phyloP scores from a whole-genome alignment of 129 eudicot species.

The Flaveria bidentis region DNA sequence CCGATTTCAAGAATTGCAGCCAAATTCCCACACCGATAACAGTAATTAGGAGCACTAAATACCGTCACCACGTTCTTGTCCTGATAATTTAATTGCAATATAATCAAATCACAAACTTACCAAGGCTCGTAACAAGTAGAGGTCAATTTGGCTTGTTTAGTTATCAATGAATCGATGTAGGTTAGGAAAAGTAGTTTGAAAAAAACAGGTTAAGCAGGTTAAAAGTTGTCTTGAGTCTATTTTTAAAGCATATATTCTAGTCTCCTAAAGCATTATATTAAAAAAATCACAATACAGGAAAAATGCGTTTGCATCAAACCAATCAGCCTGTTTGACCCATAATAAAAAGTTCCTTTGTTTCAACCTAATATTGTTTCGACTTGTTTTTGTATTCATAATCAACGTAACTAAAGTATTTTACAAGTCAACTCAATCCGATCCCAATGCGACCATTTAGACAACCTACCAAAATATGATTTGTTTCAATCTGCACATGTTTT shows the following conservation, averaged over 20 bases:
- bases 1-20: slow-evolving; percentile 89
- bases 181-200: not conserved
- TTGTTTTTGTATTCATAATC: not conserved
- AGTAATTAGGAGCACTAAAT: slow-evolving; percentile 89
- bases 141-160: not conserved
- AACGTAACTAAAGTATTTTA: not conserved
- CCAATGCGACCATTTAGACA: not conserved
- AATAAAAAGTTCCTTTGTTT: not conserved
- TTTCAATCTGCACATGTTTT: not conserved
- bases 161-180: not conserved
- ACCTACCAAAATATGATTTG: not conserved
- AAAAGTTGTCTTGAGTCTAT: not conserved
- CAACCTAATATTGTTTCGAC: not conserved
- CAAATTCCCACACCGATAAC: slow-evolving; percentile 92
- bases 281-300: not conserved
- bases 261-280: not conserved
- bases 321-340: not conserved
- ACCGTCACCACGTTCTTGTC: slow-evolving; percentile 95
- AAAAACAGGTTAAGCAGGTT: not conserved
- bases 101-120: not conserved
- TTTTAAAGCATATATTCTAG: not conserved
- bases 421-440: not conserved
- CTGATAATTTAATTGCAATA: slow-evolving; percentile 27
- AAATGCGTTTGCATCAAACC: not conserved
- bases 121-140: not conserved